These are phyloP conservation scores for Candida pseudoviswanathii DNA, from an alignment of 1,139 yeast genomes.

Conservation along the genomic window DNA sequence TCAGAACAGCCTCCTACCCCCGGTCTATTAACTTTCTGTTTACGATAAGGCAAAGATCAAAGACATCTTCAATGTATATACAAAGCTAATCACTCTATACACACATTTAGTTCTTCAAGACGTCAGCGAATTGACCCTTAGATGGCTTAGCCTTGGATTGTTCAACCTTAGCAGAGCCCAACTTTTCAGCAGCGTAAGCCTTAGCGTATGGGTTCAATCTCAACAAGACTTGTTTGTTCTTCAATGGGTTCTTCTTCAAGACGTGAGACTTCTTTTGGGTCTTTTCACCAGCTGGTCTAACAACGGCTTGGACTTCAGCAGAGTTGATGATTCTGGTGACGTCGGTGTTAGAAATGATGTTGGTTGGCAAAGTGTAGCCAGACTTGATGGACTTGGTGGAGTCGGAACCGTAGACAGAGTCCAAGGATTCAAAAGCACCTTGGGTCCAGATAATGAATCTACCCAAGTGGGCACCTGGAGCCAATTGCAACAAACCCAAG, in stretches of 20 bases:
- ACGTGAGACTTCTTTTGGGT: constrained; percentile 93
- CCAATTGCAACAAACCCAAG: constrained; percentile 96
- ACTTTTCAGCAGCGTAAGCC: constrained; percentile 90
- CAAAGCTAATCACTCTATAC: not conserved
- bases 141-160: constrained; percentile 66
- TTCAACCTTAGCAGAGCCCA: constrained; percentile 82
- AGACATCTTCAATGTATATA: not conserved
- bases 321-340: constrained; percentile 98
- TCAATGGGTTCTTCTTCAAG: constrained; percentile 99
- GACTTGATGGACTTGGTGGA: constrained; percentile 82
- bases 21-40: too few species aligned
- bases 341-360: constrained; percentile 95
- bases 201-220: constrained; percentile 99
- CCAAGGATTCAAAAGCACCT: constrained; percentile 95
- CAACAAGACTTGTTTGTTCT: constrained; percentile 97
- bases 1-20: too few species aligned
- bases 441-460: constrained; percentile 99
- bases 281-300: constrained; percentile 95
- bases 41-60: not conserved
- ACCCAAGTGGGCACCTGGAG: constrained; percentile 99
- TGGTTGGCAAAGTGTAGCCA: constrained; percentile 89
- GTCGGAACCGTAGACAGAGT: constrained; percentile 96
- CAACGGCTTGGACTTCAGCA: constrained; percentile 96
- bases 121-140: constrained; percentile 69
- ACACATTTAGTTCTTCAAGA: constrained; percentile 53